Evolutionary conservation across 1,284 basidiomycete genomes (phyloP).

Genomic region (Rhodotorula sp.): DNA sequence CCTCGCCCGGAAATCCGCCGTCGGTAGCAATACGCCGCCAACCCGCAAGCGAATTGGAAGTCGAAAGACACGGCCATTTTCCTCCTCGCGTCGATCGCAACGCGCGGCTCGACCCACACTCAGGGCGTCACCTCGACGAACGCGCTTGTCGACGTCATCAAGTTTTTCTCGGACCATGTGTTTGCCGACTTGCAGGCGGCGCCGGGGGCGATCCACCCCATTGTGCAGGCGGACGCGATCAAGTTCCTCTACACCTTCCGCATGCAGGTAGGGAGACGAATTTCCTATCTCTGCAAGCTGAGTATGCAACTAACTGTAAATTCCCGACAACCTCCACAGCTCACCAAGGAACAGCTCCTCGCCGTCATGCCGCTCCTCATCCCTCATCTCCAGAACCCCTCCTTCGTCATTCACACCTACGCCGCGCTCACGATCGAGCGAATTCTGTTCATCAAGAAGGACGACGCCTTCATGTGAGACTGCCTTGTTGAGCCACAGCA

Average conservation of each 20-base stretch:
- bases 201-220: conserved; percentile 70
- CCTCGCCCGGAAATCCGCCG: no score
- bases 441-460: conserved; percentile 74
- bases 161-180: conserved; percentile 92
- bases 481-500: not conserved
- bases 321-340: conserved; percentile 52
- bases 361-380: conserved; percentile 85
- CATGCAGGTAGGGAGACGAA: conserved; percentile 66
- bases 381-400: conserved; percentile 63
- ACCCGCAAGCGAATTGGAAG: conserved; percentile 76
- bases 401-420: conserved; percentile 53
- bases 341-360: conserved; percentile 90
- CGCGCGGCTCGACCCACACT: conserved; percentile 75
- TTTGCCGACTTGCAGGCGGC: conserved; percentile 79
- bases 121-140: conserved; percentile 93
- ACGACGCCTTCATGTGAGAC: conserved; percentile 64
- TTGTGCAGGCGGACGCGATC: conserved; percentile 94
- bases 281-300: not conserved
- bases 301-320: not conserved
- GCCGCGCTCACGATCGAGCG: conserved; percentile 53
- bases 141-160: conserved; percentile 84
- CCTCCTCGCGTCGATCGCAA: conserved; percentile 84
- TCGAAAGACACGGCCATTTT: conserved; percentile 96
- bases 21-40: conserved; percentile 54
- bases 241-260: conserved; percentile 91